Evolutionary conservation across 768 basidiomycete genomes (phyloP), one percentile per base, ranked within the genome.

Genomic region (Dentipellis sp.): DNA sequence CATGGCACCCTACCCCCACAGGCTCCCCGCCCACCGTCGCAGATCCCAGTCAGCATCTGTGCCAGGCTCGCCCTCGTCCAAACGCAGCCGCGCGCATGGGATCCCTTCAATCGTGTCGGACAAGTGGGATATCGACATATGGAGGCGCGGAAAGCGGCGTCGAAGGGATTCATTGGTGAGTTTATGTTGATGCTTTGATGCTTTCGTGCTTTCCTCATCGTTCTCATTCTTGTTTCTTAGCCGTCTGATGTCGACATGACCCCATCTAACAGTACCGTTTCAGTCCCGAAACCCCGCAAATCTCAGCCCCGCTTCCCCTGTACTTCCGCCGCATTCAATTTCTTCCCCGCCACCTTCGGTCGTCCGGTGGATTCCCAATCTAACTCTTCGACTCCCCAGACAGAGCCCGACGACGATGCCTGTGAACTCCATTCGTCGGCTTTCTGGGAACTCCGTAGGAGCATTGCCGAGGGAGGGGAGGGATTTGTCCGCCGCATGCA

Each of bases 401-500:
- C 37, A 37, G 39, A 50, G 22, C n/a, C 37, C 16, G 55, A 52
- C 29, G 59, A 63, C 21, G 72, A 74, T 50, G 68, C 81, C 4
- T 67, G 66, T 36, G 75, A 72, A 42, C 70, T 86, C 50, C 79
- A 81, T 56, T 80, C 84, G 0, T 74, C 73, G 55, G 86, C 87
- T 5, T 86, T 86, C 58, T 75, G 76, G 68, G 83, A 86, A 60
- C 76, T 89, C 39, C 80, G 75, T 46, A 74, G 76, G 63, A 85
- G 79, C 59, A 74, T 88, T 19, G 74, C 74, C 29, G 79, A 86
- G 61, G 81, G 73, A 59, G 84, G 83, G 17, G 85, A 88, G 61
- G 80, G 82, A 7, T 75, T 88, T 50, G 76, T 89, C 11, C 78
- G 74, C 55, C 81, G 83, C 52, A 88, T 89, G 86, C 83, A 83